Percentiles rank a stretch among this genome's conserved stretches.
These are phyloP conservation scores for Aspergillus terreus DNA, from an alignment of 2,329 filamentous ascomycete genomes.

Conservation along the genomic window DNA sequence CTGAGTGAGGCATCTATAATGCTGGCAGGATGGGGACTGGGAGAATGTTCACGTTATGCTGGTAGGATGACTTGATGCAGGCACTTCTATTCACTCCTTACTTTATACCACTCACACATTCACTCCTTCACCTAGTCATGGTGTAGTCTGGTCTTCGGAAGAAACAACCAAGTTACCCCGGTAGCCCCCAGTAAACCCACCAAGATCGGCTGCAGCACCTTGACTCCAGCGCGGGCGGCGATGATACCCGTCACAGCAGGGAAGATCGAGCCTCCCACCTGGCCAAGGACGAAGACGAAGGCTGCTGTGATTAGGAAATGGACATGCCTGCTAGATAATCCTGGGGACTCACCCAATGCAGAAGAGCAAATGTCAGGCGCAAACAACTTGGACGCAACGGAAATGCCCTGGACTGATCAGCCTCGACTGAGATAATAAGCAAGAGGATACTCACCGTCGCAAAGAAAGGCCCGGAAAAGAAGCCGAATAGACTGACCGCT, in stretches of 20 bases:
- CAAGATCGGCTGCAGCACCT: conserved; percentile 51
- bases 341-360: conserved; percentile 37
- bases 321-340: no score
- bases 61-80: background rate
- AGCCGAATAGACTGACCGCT: conserved; percentile 53
- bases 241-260: conserved; percentile 55
- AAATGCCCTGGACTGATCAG: conserved; percentile 35
- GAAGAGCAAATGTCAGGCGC: conserved; percentile 45
- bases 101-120: background rate
- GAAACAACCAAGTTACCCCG: conserved; percentile 46
- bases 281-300: conserved; percentile 57
- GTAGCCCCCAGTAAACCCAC: conserved; percentile 47
- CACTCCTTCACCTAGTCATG: conserved; percentile 14
- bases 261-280: conserved; percentile 54
- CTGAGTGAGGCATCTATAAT: background rate
- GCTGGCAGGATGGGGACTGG: background rate
- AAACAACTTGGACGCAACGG: conserved; percentile 52
- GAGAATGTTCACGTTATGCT: background rate
- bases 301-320: conserved; percentile 6
- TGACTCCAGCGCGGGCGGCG: conserved; percentile 44
- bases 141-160: conserved; percentile 22
- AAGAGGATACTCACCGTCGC: conserved; percentile 42
- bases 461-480: conserved; percentile 58
- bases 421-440: background rate
- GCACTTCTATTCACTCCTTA: background rate